Conservation (phyloP, 805 yeast species). For the Torulaspora microellipsoides region DNA sequence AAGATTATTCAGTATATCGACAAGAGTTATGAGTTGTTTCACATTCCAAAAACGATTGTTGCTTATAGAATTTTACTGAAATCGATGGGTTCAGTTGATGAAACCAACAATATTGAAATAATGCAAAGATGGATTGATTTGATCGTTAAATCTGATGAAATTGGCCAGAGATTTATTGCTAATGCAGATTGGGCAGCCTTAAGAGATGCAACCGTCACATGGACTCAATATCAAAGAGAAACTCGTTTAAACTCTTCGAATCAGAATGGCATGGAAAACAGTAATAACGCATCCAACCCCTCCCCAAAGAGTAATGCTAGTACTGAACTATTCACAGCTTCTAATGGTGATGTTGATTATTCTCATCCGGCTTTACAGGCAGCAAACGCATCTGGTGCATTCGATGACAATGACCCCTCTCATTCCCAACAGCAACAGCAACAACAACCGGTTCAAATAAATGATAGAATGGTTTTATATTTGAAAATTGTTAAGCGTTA, state of each 20-base stretch:
- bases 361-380: constrained; percentile 38
- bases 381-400: constrained; percentile 38
- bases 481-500: constrained; percentile 50
- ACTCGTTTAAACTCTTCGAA: background rate
- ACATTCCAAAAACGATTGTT: constrained; percentile 59
- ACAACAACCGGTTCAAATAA: constrained; percentile 20
- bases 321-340: constrained; percentile 16
- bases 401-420: constrained; percentile 28
- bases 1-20: constrained; percentile 61
- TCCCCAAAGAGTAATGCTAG: constrained; percentile 12
- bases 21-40: constrained; percentile 52
- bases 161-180: constrained; percentile 60
- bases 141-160: constrained; percentile 45
- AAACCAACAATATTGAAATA: constrained; percentile 50
- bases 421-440: constrained; percentile 12
- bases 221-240: constrained; percentile 29
- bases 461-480: constrained; percentile 50
- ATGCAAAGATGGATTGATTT: constrained; percentile 52
- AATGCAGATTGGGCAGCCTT: constrained; percentile 83
- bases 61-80: constrained; percentile 69
- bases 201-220: constrained; percentile 62
- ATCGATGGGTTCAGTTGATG: constrained; percentile 60
- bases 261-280: background rate
- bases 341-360: constrained; percentile 24
- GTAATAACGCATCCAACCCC: constrained; percentile 7